A percentile compares a stretch with the other conserved stretches of the same genome.
Evolutionary conservation across 1,284 basidiomycete species (phyloP).

Genomic region (Calocybe gambosa): DNA sequence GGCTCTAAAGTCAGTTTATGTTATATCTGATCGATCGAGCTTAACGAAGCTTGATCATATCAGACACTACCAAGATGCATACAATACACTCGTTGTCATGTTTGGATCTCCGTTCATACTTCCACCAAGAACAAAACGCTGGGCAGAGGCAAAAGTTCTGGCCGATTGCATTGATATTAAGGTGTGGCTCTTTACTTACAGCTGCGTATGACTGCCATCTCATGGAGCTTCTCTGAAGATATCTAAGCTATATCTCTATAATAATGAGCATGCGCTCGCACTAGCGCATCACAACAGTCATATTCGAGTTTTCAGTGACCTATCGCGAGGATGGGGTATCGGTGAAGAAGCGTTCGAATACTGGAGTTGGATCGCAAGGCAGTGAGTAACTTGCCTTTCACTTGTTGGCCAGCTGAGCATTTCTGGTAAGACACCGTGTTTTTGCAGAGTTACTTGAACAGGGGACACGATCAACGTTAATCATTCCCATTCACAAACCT

Average conservation of each 20-base stretch:
- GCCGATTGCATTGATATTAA: constrained; percentile 89
- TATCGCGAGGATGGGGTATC: constrained; percentile 92
- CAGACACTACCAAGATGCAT: constrained; percentile 91
- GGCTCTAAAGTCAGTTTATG: constrained; percentile 64
- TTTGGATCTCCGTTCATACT: constrained; percentile 82
- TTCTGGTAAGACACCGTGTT: constrained; percentile 62
- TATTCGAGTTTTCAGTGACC: constrained; percentile 78
- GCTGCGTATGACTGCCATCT: constrained; percentile 2
- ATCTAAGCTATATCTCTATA: constrained; percentile 84
- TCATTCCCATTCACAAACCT: constrained; percentile 55
- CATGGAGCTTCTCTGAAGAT: constrained; percentile 43
- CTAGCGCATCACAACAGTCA: constrained; percentile 81
- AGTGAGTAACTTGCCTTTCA: constrained; percentile 48
- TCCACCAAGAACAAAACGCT: constrained; percentile 90
- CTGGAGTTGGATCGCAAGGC: constrained; percentile 94
- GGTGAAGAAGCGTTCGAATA: constrained; percentile 96
- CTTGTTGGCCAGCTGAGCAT: constrained; percentile 4
- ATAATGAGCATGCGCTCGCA: constrained; percentile 73
- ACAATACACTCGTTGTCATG: constrained; percentile 76
- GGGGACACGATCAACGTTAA: constrained; percentile 63
- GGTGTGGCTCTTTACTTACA: constrained; percentile 33
- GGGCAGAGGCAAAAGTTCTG: constrained; percentile 97
- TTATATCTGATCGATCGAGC: constrained; percentile 14
- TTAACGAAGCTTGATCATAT: constrained; percentile 4
- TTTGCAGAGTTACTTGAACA: constrained; percentile 86